Evolutionary conservation across 2,329 filamentous ascomycete genomes (phyloP), one percentile per base, ranked within the genome.

Genomic region (Diplodia mutila): DNA sequence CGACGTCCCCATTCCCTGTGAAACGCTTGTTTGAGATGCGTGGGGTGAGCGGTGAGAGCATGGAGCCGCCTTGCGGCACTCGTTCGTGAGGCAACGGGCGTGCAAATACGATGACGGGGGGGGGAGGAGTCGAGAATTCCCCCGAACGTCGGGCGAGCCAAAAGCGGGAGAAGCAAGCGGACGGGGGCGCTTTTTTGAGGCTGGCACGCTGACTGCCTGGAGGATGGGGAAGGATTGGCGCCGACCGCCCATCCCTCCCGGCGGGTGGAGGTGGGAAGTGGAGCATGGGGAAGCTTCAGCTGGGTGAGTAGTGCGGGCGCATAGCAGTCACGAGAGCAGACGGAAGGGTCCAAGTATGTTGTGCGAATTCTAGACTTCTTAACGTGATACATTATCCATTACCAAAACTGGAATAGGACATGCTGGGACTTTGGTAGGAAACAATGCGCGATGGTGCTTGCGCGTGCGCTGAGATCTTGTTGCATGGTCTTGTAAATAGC

Each of bases 321-420:
- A 23, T n/a, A 11, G 51, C 11, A 53, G 51, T 16, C 12, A 23
- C 29, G n/a, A 21, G n/a, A n/a, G 48, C 39, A 32, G 23, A n/a
- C 23, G n/a, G 48, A 16, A 5, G 29, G 29, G 29, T 32, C 29
- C 29, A 32, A 32, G 29, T 32, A 61, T 21, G 57, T 34, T 25
- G 39, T 61, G 48, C 57, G 57, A 18, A 42, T 37, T 61, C 57
- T 49, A 63, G 57, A 61, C 25, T 37, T 21, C 27, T 37, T 34
- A 51, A 63, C 27, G 46, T 51, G 59, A 63, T 63, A 63, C 59
- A 63, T 51, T 51, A 63, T 51, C 46, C 59, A 63, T 63, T 63
- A 51, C 59, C 59, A 51, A 37, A n/a, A 42, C 59, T 48, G 59
- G 29, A 51, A 9, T 63, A 63, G 59, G 18, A 51, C 3, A 63